Evolutionary conservation across 139 green algal genomes (phyloP).

Genomic region (Mesotaenium endlicherianum): DNA sequence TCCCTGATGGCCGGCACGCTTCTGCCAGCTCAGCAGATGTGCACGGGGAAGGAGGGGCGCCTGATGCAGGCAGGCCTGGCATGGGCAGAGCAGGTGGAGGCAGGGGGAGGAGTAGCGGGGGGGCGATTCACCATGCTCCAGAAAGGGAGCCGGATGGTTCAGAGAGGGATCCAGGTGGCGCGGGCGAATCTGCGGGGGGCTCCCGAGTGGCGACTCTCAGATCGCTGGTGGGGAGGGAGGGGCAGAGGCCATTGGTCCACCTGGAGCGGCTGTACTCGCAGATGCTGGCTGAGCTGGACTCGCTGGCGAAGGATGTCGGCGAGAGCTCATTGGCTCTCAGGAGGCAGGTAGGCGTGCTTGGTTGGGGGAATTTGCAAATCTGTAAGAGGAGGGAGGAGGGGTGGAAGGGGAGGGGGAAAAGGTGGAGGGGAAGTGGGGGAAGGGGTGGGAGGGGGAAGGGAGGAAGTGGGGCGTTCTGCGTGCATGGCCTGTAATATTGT

Average conservation of each 20-base stretch:
- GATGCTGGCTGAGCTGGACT: neutral
- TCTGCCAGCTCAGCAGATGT: neutral
- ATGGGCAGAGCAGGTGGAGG: neutral
- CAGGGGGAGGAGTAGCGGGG: no score
- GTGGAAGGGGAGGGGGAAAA: no score
- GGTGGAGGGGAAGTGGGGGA: no score
- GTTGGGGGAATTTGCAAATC: no score
- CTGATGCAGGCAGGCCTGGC: neutral
- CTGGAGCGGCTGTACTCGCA: neutral
- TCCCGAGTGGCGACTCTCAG: neutral
- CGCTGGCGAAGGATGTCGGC: neutral
- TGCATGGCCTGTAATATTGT: no score
- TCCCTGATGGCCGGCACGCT: neutral
- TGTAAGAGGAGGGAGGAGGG: no score
- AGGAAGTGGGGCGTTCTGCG: no score
- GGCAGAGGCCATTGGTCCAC: neutral
- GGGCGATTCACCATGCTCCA: no score
- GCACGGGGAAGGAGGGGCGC: neutral
- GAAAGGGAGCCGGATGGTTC: no score
- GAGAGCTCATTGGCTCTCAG: neutral
- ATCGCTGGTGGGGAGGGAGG: neutral
- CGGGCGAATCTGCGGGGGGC: neutral
- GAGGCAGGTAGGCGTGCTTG: constrained; percentile 3
- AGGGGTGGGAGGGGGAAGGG: no score
- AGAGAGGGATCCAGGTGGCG: no score